A percentile compares a stretch with the other conserved stretches of the same genome.
These are phyloP conservation scores for Aureobasidium namibiae DNA, from an alignment of 2,329 filamentous ascomycete species.

Conservation along the genomic window DNA sequence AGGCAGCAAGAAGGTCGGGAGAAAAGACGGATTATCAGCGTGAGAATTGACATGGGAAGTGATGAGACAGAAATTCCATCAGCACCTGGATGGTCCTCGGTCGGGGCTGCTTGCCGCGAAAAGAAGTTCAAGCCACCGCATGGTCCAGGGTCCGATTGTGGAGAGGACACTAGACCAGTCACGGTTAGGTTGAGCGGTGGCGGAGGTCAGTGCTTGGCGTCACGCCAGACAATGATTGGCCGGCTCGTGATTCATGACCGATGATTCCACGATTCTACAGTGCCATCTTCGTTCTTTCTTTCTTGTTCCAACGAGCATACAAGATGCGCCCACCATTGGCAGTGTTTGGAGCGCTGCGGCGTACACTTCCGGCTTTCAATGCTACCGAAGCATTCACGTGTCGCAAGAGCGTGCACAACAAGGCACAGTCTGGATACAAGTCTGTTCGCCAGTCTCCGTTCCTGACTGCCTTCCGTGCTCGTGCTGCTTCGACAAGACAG, in stretches of 20 bases:
- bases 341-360: constrained; percentile 11
- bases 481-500: constrained; percentile 17
- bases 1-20: no score
- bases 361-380: background rate
- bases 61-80: background rate
- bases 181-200: background rate
- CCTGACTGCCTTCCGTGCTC: constrained; percentile 25
- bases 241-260: background rate
- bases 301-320: background rate
- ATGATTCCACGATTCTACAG: background rate
- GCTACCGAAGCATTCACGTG: constrained; percentile 20
- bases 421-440: constrained; percentile 18
- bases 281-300: background rate
- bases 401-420: constrained; percentile 26
- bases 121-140: constrained; percentile 5
- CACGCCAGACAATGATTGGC: constrained; percentile 9
- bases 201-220: constrained; percentile 3
- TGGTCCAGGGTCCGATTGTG: no score
- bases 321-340: constrained; percentile 14
- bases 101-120: background rate
- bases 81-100: background rate
- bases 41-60: background rate
- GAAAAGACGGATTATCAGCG: no score
- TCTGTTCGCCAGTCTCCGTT: constrained; percentile 27
- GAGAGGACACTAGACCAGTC: background rate